Conservation (phyloP, 1,284 basidiomycete genomes). For the Amylostereum areolatum region DNA sequence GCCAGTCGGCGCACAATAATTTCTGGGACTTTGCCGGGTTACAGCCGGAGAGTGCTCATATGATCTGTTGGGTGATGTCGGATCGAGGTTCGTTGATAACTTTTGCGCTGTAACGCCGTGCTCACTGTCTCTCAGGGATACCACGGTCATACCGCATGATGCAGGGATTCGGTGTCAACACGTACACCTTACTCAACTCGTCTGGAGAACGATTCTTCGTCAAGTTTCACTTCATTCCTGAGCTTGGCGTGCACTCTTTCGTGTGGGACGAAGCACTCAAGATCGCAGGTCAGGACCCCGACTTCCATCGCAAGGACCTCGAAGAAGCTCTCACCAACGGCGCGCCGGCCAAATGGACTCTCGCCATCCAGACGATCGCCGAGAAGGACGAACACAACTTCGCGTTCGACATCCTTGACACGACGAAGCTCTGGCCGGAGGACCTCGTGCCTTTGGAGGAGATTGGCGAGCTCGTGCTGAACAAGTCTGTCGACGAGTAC, state of each 20-base stretch:
- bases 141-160: conserved; percentile 82
- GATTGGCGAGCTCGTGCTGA: conserved; percentile 72
- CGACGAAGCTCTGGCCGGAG: conserved; percentile 82
- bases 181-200: conserved; percentile 66
- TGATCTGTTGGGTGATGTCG: conserved; percentile 81
- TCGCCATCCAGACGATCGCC: conserved; percentile 72
- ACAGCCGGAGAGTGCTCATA: conserved; percentile 66
- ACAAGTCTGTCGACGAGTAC: conserved; percentile 61
- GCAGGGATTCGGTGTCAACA: conserved; percentile 85
- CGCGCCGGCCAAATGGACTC: conserved; percentile 66
- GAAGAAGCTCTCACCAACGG: conserved; percentile 71
- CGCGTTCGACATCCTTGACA: conserved; percentile 81
- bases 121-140: no score
- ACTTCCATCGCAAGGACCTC: conserved; percentile 79
- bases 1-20: conserved; percentile 72
- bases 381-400: conserved; percentile 65
- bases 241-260: conserved; percentile 78
- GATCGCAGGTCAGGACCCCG: conserved; percentile 74
- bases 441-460: conserved; percentile 69
- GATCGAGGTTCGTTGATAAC: no score
- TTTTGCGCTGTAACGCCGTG: no score
- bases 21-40: conserved; percentile 77
- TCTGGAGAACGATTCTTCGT: conserved; percentile 69
- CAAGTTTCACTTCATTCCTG: conserved; percentile 82
- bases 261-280: conserved; percentile 86